Evolutionary conservation across 495 filamentous ascomycete species (phyloP), one percentile per base, ranked within the genome.

Genomic region (Parachaetomium inaequale): DNA sequence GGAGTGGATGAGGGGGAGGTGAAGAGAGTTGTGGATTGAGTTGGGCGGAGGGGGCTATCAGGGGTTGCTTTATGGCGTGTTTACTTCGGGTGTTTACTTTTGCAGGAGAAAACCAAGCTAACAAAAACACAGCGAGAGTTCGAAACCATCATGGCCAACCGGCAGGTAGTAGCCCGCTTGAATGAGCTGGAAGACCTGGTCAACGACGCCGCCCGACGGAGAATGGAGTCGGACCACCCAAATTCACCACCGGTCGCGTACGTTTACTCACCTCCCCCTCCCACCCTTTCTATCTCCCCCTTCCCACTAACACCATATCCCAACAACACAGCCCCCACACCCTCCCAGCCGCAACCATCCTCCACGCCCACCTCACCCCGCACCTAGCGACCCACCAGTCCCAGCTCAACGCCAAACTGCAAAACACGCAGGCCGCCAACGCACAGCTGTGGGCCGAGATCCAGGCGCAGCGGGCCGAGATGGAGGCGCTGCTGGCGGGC

Each of bases 171-270:
- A 3, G 64, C 75, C 61, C 84, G 85, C 47, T 76, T 98, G 59
- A 97, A 98, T 78, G 86, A 88, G 66, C 79, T 97, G 55, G 93
- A 98, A 74, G 76, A 77, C 14, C 76, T 96, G 49, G 81, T 94
- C 32, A 78, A 72, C 23, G 91, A 91, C 45, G 93, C 91, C 3
- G 78, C 79, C 28, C 82, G 76, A 63, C 75, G 75, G 62, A 77
- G 88, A 66, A 84, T 80, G 68, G 82, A 74, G 55, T 55, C 63
- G 0, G 60, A 67, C 21, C 58, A 45, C 26, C 36, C 36, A 6
- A 34, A 12, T 7, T 34, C 34, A 40, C 62, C 72, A 15, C 75
- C 79, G 0, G 58, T 80, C 25, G 76, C 82, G 82, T 84, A 74
- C 72, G 79, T 77, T 36, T 46, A 51, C 36, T 47, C 49, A 67